These are phyloP conservation scores for Sechiopsis laciniata DNA, from an alignment of 306 rosid genomes.

Conservation along the genomic window DNA sequence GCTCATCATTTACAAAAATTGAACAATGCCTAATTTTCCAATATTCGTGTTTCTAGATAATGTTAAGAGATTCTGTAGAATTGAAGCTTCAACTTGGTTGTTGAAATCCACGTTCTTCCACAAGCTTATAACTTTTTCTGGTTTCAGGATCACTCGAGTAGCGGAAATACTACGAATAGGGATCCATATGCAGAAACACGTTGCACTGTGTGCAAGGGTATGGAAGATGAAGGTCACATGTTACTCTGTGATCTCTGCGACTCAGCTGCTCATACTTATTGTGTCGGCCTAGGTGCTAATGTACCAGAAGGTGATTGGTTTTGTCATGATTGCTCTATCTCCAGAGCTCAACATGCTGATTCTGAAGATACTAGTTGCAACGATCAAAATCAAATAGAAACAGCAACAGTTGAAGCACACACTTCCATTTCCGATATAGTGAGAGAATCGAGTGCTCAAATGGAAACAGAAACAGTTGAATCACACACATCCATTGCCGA, in stretches of 20 bases:
- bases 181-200: conserved; percentile 38
- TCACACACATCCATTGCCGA: conserved; percentile 22
- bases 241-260: conserved; percentile 71
- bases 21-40: not conserved
- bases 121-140: too few relatives aligned
- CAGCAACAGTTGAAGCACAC: conserved; percentile 18
- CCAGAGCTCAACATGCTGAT: conserved; percentile 28
- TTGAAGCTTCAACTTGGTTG: not conserved
- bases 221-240: conserved; percentile 46
- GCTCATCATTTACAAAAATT: not conserved
- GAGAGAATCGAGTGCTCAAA: conserved; percentile 26
- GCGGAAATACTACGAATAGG: conserved; percentile 21
- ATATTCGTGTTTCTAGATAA: not conserved
- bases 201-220: conserved; percentile 45
- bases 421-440: conserved; percentile 28
- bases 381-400: conserved; percentile 20
- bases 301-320: conserved; percentile 91
- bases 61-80: not conserved
- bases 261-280: conserved; percentile 64
- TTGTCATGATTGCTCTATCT: conserved; percentile 52
- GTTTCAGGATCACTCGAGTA: too few relatives aligned
- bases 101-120: too few relatives aligned
- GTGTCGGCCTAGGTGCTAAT: conserved; percentile 64
- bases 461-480: conserved; percentile 15
- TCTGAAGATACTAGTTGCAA: conserved; percentile 22